Evolutionary conservation across 2,329 filamentous ascomycete genomes (phyloP), one percentile per base, ranked within the genome.

Genomic region (Didymosphaeria variabile): DNA sequence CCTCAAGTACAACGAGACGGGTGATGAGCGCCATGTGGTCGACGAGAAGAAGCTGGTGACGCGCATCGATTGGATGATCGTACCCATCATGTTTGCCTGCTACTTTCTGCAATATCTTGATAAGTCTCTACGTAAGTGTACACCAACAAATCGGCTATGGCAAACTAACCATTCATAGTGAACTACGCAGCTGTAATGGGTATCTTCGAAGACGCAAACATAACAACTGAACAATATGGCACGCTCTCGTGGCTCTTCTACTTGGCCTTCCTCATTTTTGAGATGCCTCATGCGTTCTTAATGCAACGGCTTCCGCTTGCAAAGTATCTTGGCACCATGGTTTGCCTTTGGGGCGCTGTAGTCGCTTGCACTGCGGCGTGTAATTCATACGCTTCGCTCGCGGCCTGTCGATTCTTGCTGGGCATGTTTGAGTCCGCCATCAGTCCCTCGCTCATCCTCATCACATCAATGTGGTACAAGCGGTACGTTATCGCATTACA

Each of bases 151-250:
- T 17, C 12, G 17, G 4, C 17, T 5, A 32, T 21, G 47, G 45
- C 1, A 49, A 10, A n/a, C 23, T 47, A 40, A 45, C 13, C 7
- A 46, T 5, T 6, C 17, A 8, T 10, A 62, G 64, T 65, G 5
- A 67, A 67, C 46, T 67, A 67, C 32, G 88, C 88, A 0, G 87
- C 88, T 21, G 87, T 90, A 53, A 89, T 90, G 60, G 87, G 87
- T 1, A 85, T 91, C 61, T 80, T 82, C 23, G 82, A 88, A 2
- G 87, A 88, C 62, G 79, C 90, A 9, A 65, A 83, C 15, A 79
- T 90, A 1, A 78, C 82, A n/a, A 86, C 86, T 1, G 81, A 83
- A 0, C 79, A 89, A 63, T 90, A 90, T 67, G 85, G 79, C 60
- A 87, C 85, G 82, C 76, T 87, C 0, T 82, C 79, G 38, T 82